Conservation (phyloP, 495 filamentous ascomycete species). For the Hypoxylon lienhwacheense region DNA sequence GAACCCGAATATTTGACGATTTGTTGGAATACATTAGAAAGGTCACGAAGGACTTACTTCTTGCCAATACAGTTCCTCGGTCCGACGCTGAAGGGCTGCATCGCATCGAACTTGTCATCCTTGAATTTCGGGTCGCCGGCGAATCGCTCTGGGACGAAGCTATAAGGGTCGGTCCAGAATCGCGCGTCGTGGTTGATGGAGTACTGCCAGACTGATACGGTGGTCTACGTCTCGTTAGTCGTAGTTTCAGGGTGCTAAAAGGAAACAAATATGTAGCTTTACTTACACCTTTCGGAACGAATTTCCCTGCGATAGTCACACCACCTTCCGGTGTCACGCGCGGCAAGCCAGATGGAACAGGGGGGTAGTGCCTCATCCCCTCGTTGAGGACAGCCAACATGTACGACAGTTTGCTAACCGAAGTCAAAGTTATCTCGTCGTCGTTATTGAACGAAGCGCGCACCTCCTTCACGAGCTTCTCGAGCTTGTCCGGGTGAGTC, state of each 20-base stretch:
- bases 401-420: conserved; percentile 48
- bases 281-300: conserved; percentile 46
- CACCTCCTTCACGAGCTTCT: conserved; percentile 50
- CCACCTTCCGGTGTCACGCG: conserved; percentile 50
- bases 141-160: conserved; percentile 57
- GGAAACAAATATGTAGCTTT: not conserved
- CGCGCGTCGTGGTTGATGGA: conserved; percentile 45
- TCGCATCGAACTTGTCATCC: conserved; percentile 49
- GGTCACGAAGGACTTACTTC: conserved; percentile 46
- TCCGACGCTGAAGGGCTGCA: conserved; percentile 58
- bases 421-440: conserved; percentile 50
- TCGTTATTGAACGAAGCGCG: conserved; percentile 45
- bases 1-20: too few relatives aligned
- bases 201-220: conserved; percentile 53
- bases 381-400: conserved; percentile 56
- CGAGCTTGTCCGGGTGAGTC: conserved; percentile 42
- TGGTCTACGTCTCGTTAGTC: conserved; percentile 45
- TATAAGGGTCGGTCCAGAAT: conserved; percentile 50
- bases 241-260: not conserved
- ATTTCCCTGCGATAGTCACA: conserved; percentile 47
- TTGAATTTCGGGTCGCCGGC: conserved; percentile 44
- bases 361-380: conserved; percentile 53
- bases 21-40: not conserved
- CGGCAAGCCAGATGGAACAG: conserved; percentile 49
- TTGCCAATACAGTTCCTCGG: conserved; percentile 59